Percentiles rank a stretch among this genome's conserved stretches.
These are phyloP conservation scores for Nepenthes alata DNA, from an alignment of 179 eudicot genomes.

Conservation along the genomic window DNA sequence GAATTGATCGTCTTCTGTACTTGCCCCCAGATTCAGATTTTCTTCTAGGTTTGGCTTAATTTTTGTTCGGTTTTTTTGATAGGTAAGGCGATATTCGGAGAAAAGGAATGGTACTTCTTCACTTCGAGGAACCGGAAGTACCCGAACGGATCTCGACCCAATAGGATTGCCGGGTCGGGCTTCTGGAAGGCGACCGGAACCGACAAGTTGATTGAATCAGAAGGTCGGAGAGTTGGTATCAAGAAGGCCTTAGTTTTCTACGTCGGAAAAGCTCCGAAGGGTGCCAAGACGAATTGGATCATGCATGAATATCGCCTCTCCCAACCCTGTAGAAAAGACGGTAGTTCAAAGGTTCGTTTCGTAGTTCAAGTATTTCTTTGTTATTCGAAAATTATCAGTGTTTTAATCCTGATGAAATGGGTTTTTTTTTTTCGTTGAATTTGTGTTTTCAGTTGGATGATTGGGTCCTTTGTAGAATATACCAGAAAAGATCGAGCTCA, in stretches of 20 bases:
- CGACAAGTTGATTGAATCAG: slow-evolving; percentile 46
- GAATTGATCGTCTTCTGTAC: neutral
- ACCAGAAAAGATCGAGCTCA: slow-evolving; percentile 48
- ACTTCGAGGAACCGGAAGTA: slow-evolving; percentile 43
- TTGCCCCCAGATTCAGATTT: neutral
- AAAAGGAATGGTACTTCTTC: slow-evolving; percentile 50
- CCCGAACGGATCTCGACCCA: slow-evolving; percentile 47
- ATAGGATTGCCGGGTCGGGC: slow-evolving; percentile 47
- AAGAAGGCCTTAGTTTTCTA: slow-evolving; percentile 70
- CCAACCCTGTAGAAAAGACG: slow-evolving; percentile 27
- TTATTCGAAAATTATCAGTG: neutral
- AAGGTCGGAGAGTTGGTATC: slow-evolving; percentile 58
- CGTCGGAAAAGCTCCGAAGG: slow-evolving; percentile 67
- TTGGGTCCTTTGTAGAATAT: slow-evolving; percentile 59
- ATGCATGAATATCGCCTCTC: slow-evolving; percentile 73
- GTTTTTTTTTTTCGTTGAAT: neutral
- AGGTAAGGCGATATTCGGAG: slow-evolving; percentile 43
- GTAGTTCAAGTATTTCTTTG: neutral
- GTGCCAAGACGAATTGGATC: slow-evolving; percentile 74
- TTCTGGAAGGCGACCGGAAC: slow-evolving; percentile 66
- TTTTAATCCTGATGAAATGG: neutral
- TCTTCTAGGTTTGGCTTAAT: neutral
- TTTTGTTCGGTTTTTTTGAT: neutral
- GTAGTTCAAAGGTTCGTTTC: slow-evolving; percentile 42
- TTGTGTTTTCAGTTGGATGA: slow-evolving; percentile 3